These are phyloP conservation scores for Alliaria petiolata DNA, from an alignment of 345 rosid genomes.

Conservation along the genomic window DNA sequence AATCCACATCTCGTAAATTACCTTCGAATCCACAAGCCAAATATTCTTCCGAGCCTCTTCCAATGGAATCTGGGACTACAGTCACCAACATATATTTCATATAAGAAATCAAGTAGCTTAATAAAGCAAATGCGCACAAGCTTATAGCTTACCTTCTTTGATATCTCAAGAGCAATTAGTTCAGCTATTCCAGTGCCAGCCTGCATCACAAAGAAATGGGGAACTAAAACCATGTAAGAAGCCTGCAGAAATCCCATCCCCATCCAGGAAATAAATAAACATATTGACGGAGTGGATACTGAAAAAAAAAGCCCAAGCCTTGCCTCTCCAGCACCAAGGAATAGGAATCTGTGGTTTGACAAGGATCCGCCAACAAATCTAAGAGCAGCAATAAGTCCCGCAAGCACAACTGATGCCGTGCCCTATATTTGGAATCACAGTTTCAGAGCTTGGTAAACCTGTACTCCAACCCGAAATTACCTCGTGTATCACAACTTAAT, in stretches of 20 bases:
- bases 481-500: constrained; percentile 7
- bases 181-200: constrained; percentile 99
- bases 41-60: constrained; percentile 81
- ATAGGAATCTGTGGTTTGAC: constrained; percentile 77
- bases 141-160: constrained; percentile 60
- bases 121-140: not conserved
- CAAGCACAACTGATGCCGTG: constrained; percentile 97
- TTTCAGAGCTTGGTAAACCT: not conserved
- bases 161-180: constrained; percentile 88
- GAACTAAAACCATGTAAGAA: not conserved
- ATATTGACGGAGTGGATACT: not conserved
- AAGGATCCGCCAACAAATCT: constrained; percentile 70
- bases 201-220: constrained; percentile 39
- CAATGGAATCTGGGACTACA: constrained; percentile 68
- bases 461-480: not conserved
- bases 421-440: constrained; percentile 50
- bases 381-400: constrained; percentile 85
- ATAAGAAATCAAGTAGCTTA: constrained; percentile 16
- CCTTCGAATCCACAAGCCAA: constrained; percentile 98
- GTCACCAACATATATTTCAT: not conserved
- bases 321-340: constrained; percentile 99
- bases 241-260: not conserved
- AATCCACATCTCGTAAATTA: constrained; percentile 22
- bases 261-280: not conserved
- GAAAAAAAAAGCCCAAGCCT: constrained; percentile 15